Evolutionary conservation across 1,284 basidiomycete genomes (phyloP).

Genomic region (Apiotrichum mycotoxinovorans): DNA sequence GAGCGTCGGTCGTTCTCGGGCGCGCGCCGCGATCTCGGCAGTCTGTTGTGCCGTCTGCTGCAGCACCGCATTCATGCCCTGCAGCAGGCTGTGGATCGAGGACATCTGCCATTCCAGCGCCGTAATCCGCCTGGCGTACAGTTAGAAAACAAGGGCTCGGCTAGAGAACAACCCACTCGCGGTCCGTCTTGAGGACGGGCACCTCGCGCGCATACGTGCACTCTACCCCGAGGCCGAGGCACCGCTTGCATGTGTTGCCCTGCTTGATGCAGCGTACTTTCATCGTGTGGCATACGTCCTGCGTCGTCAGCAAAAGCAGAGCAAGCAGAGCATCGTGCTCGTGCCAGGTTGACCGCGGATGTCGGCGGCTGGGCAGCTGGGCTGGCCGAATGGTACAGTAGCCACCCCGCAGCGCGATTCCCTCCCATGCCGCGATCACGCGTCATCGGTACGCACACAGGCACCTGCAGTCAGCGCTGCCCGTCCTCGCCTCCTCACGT

Average conservation of each 20-base stretch:
- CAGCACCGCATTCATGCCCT: neutral
- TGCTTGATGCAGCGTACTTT: neutral
- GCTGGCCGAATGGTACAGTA: too few relatives aligned
- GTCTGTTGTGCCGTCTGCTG: neutral
- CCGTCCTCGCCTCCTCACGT: neutral
- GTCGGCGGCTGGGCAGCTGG: too few relatives aligned
- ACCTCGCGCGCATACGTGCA: neutral
- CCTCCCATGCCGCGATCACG: too few relatives aligned
- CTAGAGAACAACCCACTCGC: neutral
- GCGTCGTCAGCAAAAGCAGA: neutral
- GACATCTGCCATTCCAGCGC: neutral
- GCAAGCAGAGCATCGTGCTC: too few relatives aligned
- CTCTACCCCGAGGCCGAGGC: neutral
- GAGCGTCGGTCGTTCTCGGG: neutral
- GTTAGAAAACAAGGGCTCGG: neutral
- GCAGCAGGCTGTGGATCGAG: neutral
- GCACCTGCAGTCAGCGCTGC: too few relatives aligned
- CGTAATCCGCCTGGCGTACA: neutral
- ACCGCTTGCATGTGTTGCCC: neutral
- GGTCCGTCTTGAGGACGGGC: neutral
- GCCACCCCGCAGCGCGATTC: too few relatives aligned
- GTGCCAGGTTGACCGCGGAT: too few relatives aligned
- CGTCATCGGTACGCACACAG: too few relatives aligned
- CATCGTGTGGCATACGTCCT: neutral
- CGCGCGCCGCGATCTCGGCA: neutral